Conservation (phyloP, 305 asterid species). For the Solanum hybrid region DNA sequence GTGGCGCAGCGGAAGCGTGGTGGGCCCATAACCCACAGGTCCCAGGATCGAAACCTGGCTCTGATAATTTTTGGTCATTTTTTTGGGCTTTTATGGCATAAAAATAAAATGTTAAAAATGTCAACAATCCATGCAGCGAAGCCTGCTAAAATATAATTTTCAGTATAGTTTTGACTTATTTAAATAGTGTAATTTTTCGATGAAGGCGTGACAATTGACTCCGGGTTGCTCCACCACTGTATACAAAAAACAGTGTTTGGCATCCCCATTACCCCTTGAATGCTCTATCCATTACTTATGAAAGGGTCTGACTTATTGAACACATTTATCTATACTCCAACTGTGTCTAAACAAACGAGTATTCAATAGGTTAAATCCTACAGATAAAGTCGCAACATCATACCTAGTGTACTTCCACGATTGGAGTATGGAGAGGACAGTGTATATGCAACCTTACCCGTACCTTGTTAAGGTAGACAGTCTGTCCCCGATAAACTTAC, state of each 20-base stretch:
- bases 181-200: background rate
- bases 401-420: background rate
- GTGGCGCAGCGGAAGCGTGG: constrained; percentile 97
- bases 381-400: background rate
- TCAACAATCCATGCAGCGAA: background rate
- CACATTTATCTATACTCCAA: background rate
- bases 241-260: background rate
- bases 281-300: background rate
- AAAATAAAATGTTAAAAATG: background rate
- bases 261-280: background rate
- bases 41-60: constrained; percentile 8
- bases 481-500: background rate
- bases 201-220: background rate
- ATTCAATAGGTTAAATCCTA: background rate
- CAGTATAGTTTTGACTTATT: background rate
- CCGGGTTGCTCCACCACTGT: background rate
- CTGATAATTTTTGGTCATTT: background rate
- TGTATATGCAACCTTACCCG: background rate
- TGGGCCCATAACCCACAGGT: constrained; percentile 96
- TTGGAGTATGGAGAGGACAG: background rate
- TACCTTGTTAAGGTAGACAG: background rate
- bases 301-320: background rate
- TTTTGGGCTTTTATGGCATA: background rate
- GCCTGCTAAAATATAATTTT: background rate
- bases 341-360: background rate